Conservation (phyloP, 352 stramenopile genomes). For the Pseudoperonospora humuli region DNA sequence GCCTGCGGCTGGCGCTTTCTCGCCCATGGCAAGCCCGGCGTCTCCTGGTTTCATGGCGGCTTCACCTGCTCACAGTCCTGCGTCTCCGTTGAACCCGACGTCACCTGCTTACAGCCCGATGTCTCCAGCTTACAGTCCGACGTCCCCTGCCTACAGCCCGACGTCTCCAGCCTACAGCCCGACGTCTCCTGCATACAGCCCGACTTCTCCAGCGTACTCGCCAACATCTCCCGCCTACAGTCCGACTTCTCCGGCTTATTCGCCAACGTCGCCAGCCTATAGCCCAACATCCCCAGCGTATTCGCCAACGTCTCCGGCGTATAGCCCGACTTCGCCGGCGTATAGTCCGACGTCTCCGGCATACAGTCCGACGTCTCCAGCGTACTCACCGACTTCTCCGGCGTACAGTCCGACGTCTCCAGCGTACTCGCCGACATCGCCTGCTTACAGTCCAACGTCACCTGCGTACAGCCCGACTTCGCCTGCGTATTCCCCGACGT, state of each 20-base stretch:
- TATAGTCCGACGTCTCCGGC: slow-evolving; percentile 68
- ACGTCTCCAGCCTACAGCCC: slow-evolving; percentile 79
- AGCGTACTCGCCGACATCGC: slow-evolving; percentile 54
- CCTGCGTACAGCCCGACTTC: slow-evolving; percentile 65
- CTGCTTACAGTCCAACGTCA: slow-evolving; percentile 71
- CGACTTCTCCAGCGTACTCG: slow-evolving; percentile 34
- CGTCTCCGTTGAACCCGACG: slow-evolving; percentile 63
- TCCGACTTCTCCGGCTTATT: slow-evolving; percentile 60
- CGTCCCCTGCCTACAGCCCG: slow-evolving; percentile 62
- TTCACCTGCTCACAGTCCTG: slow-evolving; percentile 66
- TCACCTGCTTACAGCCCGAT: slow-evolving; percentile 85
- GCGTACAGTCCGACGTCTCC: slow-evolving; percentile 72
- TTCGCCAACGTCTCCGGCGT: slow-evolving; percentile 73
- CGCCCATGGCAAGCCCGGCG: slow-evolving; percentile 72
- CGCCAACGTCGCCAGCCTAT: slow-evolving; percentile 73
- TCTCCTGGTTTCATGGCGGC: slow-evolving; percentile 70
- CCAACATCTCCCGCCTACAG: slow-evolving; percentile 68
- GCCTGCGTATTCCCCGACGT: slow-evolving; percentile 60
- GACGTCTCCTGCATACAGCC: slow-evolving; percentile 37
- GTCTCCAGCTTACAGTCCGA: slow-evolving; percentile 85
- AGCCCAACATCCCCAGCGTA: slow-evolving; percentile 75
- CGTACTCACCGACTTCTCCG: slow-evolving; percentile 77
- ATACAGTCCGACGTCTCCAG: slow-evolving; percentile 65
- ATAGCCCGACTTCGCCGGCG: slow-evolving; percentile 56
- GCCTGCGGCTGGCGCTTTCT: slow-evolving; percentile 80